Percentiles rank a stretch among this genome's conserved stretches.
Conservation (phyloP, 139 green algal genomes). For the Chlorella sp. region DNA sequence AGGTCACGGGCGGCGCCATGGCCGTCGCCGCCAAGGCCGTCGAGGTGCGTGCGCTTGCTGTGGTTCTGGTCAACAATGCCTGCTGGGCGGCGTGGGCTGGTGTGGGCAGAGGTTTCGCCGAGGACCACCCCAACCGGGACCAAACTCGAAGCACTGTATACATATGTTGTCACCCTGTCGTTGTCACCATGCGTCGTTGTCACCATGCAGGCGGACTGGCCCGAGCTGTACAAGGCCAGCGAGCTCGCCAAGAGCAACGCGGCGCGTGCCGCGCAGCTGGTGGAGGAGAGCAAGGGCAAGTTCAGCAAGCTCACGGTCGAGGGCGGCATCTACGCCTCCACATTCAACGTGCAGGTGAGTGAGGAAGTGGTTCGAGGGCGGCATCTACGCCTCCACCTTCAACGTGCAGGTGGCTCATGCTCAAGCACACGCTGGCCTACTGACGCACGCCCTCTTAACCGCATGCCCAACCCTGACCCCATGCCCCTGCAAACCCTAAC, state of each 20-base stretch:
- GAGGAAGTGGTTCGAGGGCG: not conserved
- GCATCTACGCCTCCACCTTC: not conserved
- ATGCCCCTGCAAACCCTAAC: not conserved
- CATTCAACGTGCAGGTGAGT: conserved; percentile 6
- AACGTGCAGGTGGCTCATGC: not conserved
- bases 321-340: conserved; percentile 12
- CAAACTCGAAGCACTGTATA: too few relatives aligned
- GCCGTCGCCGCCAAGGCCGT: conserved; percentile 13
- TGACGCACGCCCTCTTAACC: too few relatives aligned
- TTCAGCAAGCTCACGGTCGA: not conserved
- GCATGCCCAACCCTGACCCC: not conserved
- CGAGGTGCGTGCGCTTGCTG: conserved; percentile 12
- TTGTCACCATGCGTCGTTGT: too few relatives aligned
- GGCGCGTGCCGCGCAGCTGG: not conserved
- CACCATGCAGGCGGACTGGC: conserved; percentile 6
- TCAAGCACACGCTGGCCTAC: too few relatives aligned
- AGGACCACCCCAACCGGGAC: too few relatives aligned
- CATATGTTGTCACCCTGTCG: too few relatives aligned
- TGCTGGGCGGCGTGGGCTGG: too few relatives aligned
- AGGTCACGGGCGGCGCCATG: conserved; percentile 37
- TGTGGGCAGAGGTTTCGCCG: too few relatives aligned
- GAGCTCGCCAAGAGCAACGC: not conserved
- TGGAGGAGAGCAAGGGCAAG: not conserved
- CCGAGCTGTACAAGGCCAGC: conserved; percentile 11
- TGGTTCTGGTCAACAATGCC: too few relatives aligned